Evolutionary conservation across 495 filamentous ascomycete species (phyloP).

Genomic region (Lepidopterella palustris): DNA sequence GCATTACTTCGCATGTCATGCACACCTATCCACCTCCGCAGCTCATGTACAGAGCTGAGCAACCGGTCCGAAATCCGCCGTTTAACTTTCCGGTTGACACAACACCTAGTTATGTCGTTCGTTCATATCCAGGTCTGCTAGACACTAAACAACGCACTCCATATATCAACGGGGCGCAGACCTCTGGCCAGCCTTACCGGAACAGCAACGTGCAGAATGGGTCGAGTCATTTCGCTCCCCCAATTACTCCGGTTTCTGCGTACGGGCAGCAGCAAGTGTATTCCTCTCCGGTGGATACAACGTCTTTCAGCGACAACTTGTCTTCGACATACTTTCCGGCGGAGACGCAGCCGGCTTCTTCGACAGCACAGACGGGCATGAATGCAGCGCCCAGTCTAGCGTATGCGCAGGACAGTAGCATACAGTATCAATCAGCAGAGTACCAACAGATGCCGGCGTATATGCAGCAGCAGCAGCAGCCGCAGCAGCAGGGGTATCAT

Average conservation of each 20-base stretch:
- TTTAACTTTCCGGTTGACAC: conserved; percentile 9
- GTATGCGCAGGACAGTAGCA: conserved; percentile 6
- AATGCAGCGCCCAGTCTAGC: conserved; percentile 5
- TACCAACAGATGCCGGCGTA: conserved; percentile 23
- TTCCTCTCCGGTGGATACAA: conserved; percentile 27
- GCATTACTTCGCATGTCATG: conserved; percentile 11
- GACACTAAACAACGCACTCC: conserved; percentile 14
- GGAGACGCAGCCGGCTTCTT: conserved; percentile 11
- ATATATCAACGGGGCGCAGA: conserved; percentile 22
- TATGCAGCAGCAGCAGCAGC: conserved; percentile 12
- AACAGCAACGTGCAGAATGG: conserved; percentile 23
- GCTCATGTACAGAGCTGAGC: conserved; percentile 14
- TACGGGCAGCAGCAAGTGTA: conserved; percentile 21
- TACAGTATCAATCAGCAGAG: conserved; percentile 12
- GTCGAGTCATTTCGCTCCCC: conserved; percentile 9
- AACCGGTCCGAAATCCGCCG: conserved; percentile 7
- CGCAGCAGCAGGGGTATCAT: conserved; percentile 17
- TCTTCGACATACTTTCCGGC: conserved; percentile 23
- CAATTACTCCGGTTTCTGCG: conserved; percentile 23
- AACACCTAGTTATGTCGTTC: conserved; percentile 5
- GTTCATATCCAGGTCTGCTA: conserved; percentile 24
- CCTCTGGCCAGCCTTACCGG: conserved; percentile 18
- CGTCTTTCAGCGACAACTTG: conserved; percentile 15
- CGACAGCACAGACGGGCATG: neutral
- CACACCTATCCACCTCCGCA: conserved; percentile 31